Percentiles rank a stretch among this genome's conserved stretches.
These are phyloP conservation scores for Eustoma russellianum DNA, from an alignment of 257 asterid species.

Conservation along the genomic window DNA sequence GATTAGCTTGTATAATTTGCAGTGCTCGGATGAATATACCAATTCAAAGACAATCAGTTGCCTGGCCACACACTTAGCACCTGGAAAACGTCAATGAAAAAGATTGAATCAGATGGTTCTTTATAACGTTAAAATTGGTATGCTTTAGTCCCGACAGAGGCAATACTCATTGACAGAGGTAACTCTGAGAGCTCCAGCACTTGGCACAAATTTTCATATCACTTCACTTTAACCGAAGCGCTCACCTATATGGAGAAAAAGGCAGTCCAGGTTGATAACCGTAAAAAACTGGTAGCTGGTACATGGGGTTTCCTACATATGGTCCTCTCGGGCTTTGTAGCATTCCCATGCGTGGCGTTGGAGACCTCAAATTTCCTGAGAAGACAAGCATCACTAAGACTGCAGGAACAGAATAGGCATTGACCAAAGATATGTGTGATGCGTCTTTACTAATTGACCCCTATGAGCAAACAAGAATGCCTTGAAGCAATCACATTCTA, in stretches of 20 bases:
- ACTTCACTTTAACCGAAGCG: neutral
- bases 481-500: too few species aligned
- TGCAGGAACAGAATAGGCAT: neutral
- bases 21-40: too few species aligned
- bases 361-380: constrained; percentile 11
- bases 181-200: neutral
- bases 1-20: too few species aligned
- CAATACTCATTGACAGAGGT: constrained; percentile 2
- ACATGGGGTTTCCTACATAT: constrained; percentile 12
- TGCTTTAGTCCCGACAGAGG: constrained; percentile 11
- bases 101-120: constrained; percentile 25
- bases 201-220: neutral
- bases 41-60: too few species aligned
- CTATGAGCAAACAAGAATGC: too few species aligned
- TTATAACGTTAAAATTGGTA: constrained; percentile 7
- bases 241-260: constrained; percentile 17
- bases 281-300: constrained; percentile 14
- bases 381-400: neutral
- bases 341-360: constrained; percentile 10
- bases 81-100: constrained; percentile 22
- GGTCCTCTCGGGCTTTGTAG: constrained; percentile 11
- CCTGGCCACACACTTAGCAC: constrained; percentile 30
- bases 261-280: constrained; percentile 21
- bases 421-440: neutral
- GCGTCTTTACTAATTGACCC: too few species aligned